Conservation (phyloP, 1,139 yeast species). For the Nakaseomyces sp. region DNA sequence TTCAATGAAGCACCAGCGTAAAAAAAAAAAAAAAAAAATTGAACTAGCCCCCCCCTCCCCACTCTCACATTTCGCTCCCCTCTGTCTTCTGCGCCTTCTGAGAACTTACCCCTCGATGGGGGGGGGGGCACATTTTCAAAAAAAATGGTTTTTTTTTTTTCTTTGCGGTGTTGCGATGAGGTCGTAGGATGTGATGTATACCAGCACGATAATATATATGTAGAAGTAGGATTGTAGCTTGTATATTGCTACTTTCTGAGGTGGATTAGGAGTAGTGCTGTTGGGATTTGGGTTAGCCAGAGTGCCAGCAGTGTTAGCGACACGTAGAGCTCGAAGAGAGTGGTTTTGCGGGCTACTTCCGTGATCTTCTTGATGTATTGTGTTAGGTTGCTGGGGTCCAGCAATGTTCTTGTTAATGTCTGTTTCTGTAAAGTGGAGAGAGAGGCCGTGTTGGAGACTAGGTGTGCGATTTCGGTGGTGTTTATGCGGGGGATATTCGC, state of each 20-base stretch:
- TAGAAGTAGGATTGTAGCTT: too few species aligned
- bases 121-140: too few species aligned
- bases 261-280: conserved; percentile 27
- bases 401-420: conserved; percentile 17
- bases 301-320: conserved; percentile 37
- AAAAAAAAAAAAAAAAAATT: background rate
- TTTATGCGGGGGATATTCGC: conserved; percentile 50
- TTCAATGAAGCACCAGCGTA: background rate
- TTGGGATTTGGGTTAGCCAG: conserved; percentile 42
- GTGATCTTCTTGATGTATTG: conserved; percentile 17
- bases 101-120: too few species aligned
- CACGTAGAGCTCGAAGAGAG: conserved; percentile 38
- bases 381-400: background rate
- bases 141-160: too few species aligned
- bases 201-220: background rate
- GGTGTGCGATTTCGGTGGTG: conserved; percentile 23
- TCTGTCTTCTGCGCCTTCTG: too few species aligned
- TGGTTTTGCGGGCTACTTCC: conserved; percentile 26
- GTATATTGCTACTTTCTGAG: background rate
- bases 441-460: too few species aligned
- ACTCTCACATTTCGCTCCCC: background rate
- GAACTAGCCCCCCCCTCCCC: too few species aligned
- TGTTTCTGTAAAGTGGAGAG: too few species aligned
- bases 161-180: too few species aligned
- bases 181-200: too few species aligned